Evolutionary conservation across 305 asterid genomes (phyloP), one percentile per base, ranked within the genome.

Genomic region (Ruellia speciosa): DNA sequence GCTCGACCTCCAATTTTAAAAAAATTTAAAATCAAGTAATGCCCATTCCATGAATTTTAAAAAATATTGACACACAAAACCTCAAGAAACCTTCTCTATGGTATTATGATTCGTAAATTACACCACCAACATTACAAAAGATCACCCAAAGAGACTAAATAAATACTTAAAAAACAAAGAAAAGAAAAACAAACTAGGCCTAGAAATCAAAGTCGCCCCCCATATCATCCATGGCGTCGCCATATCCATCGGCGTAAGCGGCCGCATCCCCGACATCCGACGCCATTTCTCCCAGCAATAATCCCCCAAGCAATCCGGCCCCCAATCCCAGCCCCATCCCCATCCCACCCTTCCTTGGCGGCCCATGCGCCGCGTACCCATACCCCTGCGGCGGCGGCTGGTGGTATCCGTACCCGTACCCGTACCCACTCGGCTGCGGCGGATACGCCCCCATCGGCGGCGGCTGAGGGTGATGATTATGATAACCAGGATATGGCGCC

Each of bases 291-390:
- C 95, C 95, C 7, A 86, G 75, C 56, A 89, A 66, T 72, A 89
- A 49, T n/a, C 97, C 97, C 19, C 96, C 97, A 0, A 90, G 84
- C 80, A 90, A 71, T 54, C 97, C 96, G 34, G 88, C 93, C 2
- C 90, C 96, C 49, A 88, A 69, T 45, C 96, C 96, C 83, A 89
- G 3, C 12, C 50, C 50, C 61, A 35, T 71, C 65, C 61, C 59
- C 14, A 3, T 53, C 86, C 88, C 79, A 69, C 70, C 14, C 5
- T 75, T 75, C 70, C 78, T 81, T 67, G 68, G 66, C n/a, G 84
- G 83, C 18, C 64, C 66, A 48, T 79, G 88, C 39, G 16, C 10
- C 14, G n/a, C 65, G 49, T 47, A 71, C 3, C 71, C 67, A 18
- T 80, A 73, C 51, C 77, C 81, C 62, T 5, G 70, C 78, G 0